phyloP scores from a whole-genome alignment of 164 flowering plant species.

The Umbilicus rupestris region DNA sequence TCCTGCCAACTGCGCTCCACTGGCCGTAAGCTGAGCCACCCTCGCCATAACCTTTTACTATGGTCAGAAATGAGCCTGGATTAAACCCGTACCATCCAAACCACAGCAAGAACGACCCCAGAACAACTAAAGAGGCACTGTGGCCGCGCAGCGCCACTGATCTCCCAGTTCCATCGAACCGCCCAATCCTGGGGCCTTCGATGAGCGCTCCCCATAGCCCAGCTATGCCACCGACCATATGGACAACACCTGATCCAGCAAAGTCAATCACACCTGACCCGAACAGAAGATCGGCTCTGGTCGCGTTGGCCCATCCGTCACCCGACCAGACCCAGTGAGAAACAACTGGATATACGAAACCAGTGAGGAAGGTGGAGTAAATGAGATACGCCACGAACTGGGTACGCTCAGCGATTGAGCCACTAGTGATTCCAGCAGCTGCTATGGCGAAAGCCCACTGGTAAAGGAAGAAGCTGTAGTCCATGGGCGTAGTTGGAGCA shows the following conservation, averaged over 20 bases:
- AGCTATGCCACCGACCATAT: constrained; percentile 24
- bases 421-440: constrained; percentile 28
- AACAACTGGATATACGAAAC: constrained; percentile 25
- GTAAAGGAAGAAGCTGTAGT: constrained; percentile 21
- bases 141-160: constrained; percentile 22
- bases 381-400: constrained; percentile 28
- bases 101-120: constrained; percentile 27
- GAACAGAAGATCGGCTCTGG: constrained; percentile 12
- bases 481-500: constrained; percentile 3
- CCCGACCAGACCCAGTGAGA: constrained; percentile 28
- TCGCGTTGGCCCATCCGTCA: constrained; percentile 26
- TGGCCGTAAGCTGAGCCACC: constrained; percentile 18
- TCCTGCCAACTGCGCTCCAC: constrained; percentile 26
- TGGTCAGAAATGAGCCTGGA: constrained; percentile 29
- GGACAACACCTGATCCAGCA: constrained; percentile 29
- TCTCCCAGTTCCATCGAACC: constrained; percentile 23
- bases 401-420: constrained; percentile 26
- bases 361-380: constrained; percentile 23
- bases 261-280: constrained; percentile 29
- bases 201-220: constrained; percentile 28
- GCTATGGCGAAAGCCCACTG: constrained; percentile 30
- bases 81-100: constrained; percentile 29
- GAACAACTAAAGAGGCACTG: constrained; percentile 23
- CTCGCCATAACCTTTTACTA: constrained; percentile 14
- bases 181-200: constrained; percentile 26